These are phyloP conservation scores for Maudiozyma pseudohumilis DNA, from an alignment of 805 yeast species.

Conservation along the genomic window DNA sequence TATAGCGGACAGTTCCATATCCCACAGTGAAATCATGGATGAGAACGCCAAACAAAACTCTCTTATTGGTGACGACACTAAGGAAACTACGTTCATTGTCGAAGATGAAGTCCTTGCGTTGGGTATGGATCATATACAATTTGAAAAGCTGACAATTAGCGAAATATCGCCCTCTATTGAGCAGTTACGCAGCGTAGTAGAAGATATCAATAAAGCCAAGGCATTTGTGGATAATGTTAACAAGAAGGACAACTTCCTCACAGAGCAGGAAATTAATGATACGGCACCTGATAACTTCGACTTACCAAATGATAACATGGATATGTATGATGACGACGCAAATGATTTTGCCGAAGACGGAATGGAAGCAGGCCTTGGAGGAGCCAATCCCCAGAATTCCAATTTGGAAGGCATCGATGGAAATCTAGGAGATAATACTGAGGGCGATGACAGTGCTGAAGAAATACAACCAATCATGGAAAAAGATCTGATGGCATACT, in stretches of 20 bases:
- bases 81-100: constrained; percentile 6
- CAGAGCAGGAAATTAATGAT: constrained; percentile 24
- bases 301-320: constrained; percentile 8
- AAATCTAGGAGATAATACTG: constrained; percentile 17
- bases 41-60: neutral
- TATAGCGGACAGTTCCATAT: neutral
- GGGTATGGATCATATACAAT: constrained; percentile 28
- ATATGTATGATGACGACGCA: neutral
- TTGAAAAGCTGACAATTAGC: constrained; percentile 22
- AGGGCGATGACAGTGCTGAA: neutral
- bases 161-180: constrained; percentile 64
- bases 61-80: constrained; percentile 3
- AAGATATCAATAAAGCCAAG: constrained; percentile 46
- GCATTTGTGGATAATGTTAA: constrained; percentile 35
- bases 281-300: constrained; percentile 21
- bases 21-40: neutral
- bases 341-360: neutral
- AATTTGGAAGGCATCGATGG: constrained; percentile 10
- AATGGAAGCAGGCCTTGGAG: neutral
- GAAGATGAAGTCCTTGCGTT: constrained; percentile 27
- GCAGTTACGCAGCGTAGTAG: constrained; percentile 48
- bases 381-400: neutral
- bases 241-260: constrained; percentile 21
- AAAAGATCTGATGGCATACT: constrained; percentile 65
- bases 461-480: constrained; percentile 32